A percentile compares a stretch with the other conserved stretches of the same genome.
phyloP scores from a whole-genome alignment of 805 yeast species.

The Hagleromyces aurorensis region DNA sequence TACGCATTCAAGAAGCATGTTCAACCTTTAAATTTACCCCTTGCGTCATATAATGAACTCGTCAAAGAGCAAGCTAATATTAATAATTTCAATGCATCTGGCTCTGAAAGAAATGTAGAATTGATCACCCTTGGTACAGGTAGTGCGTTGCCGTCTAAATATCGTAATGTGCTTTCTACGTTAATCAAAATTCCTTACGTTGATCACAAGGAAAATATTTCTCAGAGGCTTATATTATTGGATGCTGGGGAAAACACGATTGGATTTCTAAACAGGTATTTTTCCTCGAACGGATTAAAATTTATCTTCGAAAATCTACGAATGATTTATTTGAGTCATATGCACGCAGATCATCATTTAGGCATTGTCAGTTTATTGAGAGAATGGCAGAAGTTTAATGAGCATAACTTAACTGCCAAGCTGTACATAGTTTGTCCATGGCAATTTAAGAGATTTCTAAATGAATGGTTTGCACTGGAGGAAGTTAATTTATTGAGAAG shows the following conservation, averaged over 20 bases:
- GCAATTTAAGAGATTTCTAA: constrained; percentile 57
- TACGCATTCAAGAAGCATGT: constrained; percentile 22
- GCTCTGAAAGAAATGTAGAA: constrained; percentile 49
- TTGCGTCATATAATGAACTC: constrained; percentile 18
- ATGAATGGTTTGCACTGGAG: constrained; percentile 59
- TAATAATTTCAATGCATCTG: constrained; percentile 26
- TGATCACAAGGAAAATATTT: constrained; percentile 27
- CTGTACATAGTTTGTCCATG: constrained; percentile 67
- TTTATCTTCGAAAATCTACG: constrained; percentile 52
- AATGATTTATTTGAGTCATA: constrained; percentile 69
- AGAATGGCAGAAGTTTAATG: constrained; percentile 50
- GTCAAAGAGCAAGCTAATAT: constrained; percentile 25
- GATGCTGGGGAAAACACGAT: constrained; percentile 96
- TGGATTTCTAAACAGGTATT: constrained; percentile 60
- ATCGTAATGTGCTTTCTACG: constrained; percentile 79
- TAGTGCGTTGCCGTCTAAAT: constrained; percentile 77
- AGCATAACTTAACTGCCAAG: constrained; percentile 30
- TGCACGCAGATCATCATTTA: constrained; percentile 95
- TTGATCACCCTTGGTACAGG: constrained; percentile 85
- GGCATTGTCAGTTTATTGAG: constrained; percentile 67
- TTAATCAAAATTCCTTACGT: constrained; percentile 59
- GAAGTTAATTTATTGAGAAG: constrained; percentile 33
- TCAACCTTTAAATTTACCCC: constrained; percentile 21
- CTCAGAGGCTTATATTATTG: constrained; percentile 45
- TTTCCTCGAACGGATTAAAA: constrained; percentile 38